Evolutionary conservation across 1,284 basidiomycete genomes (phyloP), one percentile per base, ranked within the genome.

Genomic region (Sporisorium scitamineum): DNA sequence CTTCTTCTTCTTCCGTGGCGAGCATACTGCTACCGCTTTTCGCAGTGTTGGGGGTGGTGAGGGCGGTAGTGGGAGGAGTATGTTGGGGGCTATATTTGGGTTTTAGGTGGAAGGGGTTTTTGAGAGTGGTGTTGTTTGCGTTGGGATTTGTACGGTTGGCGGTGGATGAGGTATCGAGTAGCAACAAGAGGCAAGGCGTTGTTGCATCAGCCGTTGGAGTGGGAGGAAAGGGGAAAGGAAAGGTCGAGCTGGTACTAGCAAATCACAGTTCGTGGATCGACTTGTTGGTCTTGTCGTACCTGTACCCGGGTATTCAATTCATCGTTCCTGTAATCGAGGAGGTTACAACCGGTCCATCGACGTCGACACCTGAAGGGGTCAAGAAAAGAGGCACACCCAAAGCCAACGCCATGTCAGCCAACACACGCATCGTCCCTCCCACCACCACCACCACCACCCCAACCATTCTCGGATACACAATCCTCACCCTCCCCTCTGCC

Each of bases 231-330:
- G 61, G 44, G 26, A 76, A 65, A 0, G 22, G 44, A 10, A 70
- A 66, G 26, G 80, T 81, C 11, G 82, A 83, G 61, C 2, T 84
- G 22, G 76, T 85, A 47, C 20, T 85, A 27, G 51, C 78, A 7
- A 85, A 85, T 41, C 78, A 76, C n/a, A 78, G 79, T 0, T 78
- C 73, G 11, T 82, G 74, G 70, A 51, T 84, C 37, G 84, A 85
- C 20, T 48, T 84, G 5, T 51, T 85, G 8, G 75, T 80, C 51
- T 72, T 85, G 9, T 41, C 79, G 0, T 79, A 79, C 51, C 56
- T 76, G 55, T 81, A 53, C 41, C 63, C 73, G 3, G 54, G 64
- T 11, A 48, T 57, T 7, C 18, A 24, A 16, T 72, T 69, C 16
- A 59, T 61, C 0, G 54, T 68, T 4, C 70, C 76, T 1, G 54